These are phyloP conservation scores for Komagataella pseudopastoris DNA, from an alignment of 805 yeast species.

Conservation along the genomic window DNA sequence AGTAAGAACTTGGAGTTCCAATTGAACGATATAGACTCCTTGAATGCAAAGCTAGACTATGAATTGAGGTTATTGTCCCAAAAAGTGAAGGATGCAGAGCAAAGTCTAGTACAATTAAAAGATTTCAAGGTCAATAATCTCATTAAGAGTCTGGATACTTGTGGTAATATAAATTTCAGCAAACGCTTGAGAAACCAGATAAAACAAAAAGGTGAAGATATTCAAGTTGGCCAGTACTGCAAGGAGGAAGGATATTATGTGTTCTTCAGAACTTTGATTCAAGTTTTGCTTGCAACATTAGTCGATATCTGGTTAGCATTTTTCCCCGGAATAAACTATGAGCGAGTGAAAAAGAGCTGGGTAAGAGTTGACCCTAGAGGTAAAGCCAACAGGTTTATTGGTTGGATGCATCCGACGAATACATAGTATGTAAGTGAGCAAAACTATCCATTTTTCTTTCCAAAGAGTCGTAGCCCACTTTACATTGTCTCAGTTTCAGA, in stretches of 20 bases:
- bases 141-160: constrained; percentile 19
- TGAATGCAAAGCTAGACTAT: constrained; percentile 49
- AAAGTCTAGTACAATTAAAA: constrained; percentile 23
- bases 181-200: neutral
- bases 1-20: constrained; percentile 20
- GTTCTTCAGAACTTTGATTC: neutral
- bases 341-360: constrained; percentile 1
- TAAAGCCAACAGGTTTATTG: neutral
- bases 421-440: neutral
- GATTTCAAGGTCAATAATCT: constrained; percentile 29
- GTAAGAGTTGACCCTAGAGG: constrained; percentile 2
- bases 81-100: constrained; percentile 57
- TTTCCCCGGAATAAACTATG: constrained; percentile 1
- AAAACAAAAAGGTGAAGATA: neutral
- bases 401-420: neutral
- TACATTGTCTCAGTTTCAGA: neutral
- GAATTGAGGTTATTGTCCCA: constrained; percentile 46
- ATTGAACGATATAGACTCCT: constrained; percentile 35
- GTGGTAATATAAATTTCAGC: constrained; percentile 9
- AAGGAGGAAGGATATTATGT: neutral
- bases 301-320: constrained; percentile 1
- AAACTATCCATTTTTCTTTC: neutral
- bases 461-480: neutral
- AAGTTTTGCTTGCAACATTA: neutral
- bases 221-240: neutral